Evolutionary conservation across 768 basidiomycete species (phyloP).

Genomic region (Candolleomyces aberdarensis): DNA sequence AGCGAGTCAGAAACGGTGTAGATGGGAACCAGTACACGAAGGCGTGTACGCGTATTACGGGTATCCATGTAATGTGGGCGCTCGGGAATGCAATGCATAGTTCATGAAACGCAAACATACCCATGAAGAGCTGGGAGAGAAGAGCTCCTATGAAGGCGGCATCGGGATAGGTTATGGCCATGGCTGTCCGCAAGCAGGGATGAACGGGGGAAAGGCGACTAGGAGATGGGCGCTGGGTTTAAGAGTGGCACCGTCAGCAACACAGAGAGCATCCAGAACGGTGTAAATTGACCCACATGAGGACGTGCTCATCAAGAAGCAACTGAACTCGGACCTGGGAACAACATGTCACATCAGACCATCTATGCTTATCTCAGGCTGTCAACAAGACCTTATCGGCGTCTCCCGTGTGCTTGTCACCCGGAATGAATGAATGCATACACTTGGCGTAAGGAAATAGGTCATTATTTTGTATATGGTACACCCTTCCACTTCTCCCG

Average conservation of each 20-base stretch:
- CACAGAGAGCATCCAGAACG: background rate
- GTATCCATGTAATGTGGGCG: no score
- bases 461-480: background rate
- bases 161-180: background rate
- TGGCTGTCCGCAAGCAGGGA: background rate
- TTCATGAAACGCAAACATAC: background rate
- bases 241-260: background rate
- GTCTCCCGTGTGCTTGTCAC: background rate
- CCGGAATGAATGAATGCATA: background rate
- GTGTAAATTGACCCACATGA: no score
- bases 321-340: no score
- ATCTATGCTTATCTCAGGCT: no score
- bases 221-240: background rate
- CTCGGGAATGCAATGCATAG: no score
- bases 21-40: background rate
- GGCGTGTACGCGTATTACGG: no score
- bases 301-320: no score
- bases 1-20: background rate
- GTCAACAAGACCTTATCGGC: no score
- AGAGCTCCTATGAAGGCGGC: background rate
- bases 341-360: no score
- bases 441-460: background rate
- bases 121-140: background rate
- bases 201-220: background rate
- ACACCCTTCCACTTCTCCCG: background rate